A percentile compares a stretch with the other conserved stretches of the same genome.
These are phyloP conservation scores for Chlamydomonas incerta DNA, from an alignment of 139 green algal genomes.

Conservation along the genomic window DNA sequence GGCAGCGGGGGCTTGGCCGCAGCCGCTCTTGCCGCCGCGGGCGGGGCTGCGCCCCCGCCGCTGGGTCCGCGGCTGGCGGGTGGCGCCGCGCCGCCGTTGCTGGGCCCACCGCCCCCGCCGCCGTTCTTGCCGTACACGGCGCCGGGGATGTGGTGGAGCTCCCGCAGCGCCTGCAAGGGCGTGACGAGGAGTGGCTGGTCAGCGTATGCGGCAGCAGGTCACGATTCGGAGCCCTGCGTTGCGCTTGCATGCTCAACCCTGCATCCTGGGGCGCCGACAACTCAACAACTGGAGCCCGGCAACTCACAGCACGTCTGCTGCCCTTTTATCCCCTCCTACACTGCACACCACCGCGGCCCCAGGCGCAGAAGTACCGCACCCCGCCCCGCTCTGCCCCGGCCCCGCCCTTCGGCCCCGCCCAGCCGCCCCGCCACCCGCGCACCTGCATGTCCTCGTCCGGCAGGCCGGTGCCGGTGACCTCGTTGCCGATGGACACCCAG, in stretches of 20 bases:
- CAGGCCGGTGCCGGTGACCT: slow-evolving; percentile 86
- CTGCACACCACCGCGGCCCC: too few relatives aligned
- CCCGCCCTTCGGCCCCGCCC: neutral
- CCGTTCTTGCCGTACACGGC: slow-evolving; percentile 60
- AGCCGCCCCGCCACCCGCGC: neutral
- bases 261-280: too few relatives aligned
- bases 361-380: too few relatives aligned
- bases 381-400: neutral
- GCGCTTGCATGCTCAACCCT: too few relatives aligned
- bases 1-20: too few relatives aligned
- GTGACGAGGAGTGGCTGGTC: too few relatives aligned
- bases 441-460: slow-evolving; percentile 56
- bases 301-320: too few relatives aligned
- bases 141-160: slow-evolving; percentile 50
- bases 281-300: too few relatives aligned
- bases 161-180: slow-evolving; percentile 15
- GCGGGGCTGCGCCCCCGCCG: neutral
- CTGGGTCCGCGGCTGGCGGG: neutral
- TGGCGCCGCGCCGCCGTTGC: neutral
- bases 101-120: slow-evolving; percentile 6
- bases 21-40: too few relatives aligned
- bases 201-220: too few relatives aligned
- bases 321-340: too few relatives aligned
- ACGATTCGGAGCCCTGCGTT: too few relatives aligned
- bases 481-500: slow-evolving; percentile 95